Evolutionary conservation across 306 rosid species (phyloP).

Genomic region (Medicago truncatula): MtrunA17r5.0-ANR NC_053044.1:52006501-52007000

Average conservation of each 20-base stretch:
- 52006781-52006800: slow-evolving; percentile 78
- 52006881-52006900: neutral
- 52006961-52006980: slow-evolving; percentile 76
- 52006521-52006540: slow-evolving; percentile 81
- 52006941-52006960: slow-evolving; percentile 56
- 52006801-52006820: slow-evolving; percentile 79
- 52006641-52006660: neutral
- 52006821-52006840: slow-evolving; percentile 87
- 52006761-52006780: slow-evolving; percentile 84
- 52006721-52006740: slow-evolving; percentile 64
- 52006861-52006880: slow-evolving; percentile 59
- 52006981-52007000: slow-evolving; percentile 85
- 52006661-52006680: neutral
- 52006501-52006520: slow-evolving; percentile 83
- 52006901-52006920: neutral
- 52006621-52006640: slow-evolving; percentile 60
- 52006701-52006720: neutral
- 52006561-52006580: slow-evolving; percentile 76
- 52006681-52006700: neutral
- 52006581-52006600: slow-evolving; percentile 81
- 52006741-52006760: slow-evolving; percentile 78
- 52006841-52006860: slow-evolving; percentile 77
- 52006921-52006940: neutral
- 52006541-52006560: slow-evolving; percentile 79
- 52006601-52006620: slow-evolving; percentile 73